Evolutionary conservation across 2,329 filamentous ascomycete species (phyloP).

Genomic region (Immersiporthe knoxdaviesiana): DNA sequence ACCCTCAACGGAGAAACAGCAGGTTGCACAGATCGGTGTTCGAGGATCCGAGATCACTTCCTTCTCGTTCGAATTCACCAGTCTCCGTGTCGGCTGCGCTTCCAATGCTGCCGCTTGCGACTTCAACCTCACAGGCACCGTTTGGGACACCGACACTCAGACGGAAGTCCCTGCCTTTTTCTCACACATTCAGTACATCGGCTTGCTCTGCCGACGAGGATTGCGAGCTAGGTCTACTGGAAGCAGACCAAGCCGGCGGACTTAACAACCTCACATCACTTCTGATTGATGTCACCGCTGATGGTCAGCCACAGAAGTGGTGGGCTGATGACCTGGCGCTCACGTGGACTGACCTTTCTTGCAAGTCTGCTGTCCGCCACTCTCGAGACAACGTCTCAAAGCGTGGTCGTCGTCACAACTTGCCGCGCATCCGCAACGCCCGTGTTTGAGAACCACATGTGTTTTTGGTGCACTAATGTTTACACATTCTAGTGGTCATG

Average conservation of each 20-base stretch:
- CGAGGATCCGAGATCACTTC: constrained; percentile 30
- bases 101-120: constrained; percentile 39
- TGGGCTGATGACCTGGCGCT: constrained; percentile 51
- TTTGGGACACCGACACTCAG: constrained; percentile 32
- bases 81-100: constrained; percentile 45
- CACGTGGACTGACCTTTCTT: constrained; percentile 48
- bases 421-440: constrained; percentile 7
- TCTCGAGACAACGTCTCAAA: constrained; percentile 37
- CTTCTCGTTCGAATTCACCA: constrained; percentile 43
- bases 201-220: constrained; percentile 37
- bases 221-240: constrained; percentile 38
- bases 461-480: neutral
- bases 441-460: neutral
- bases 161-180: constrained; percentile 33
- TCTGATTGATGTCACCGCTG: constrained; percentile 45
- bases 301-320: constrained; percentile 44
- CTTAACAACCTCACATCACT: constrained; percentile 44
- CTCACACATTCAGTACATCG: constrained; percentile 34
- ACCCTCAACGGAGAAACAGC: neutral
- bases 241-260: constrained; percentile 31
- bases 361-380: constrained; percentile 44
- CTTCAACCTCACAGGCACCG: constrained; percentile 44
- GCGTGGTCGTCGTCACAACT: constrained; percentile 17
- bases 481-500: constrained; percentile 8
- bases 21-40: constrained; percentile 35